Conservation (phyloP, 2,329 filamentous ascomycete genomes). For the Trichoderma sp. region DNA sequence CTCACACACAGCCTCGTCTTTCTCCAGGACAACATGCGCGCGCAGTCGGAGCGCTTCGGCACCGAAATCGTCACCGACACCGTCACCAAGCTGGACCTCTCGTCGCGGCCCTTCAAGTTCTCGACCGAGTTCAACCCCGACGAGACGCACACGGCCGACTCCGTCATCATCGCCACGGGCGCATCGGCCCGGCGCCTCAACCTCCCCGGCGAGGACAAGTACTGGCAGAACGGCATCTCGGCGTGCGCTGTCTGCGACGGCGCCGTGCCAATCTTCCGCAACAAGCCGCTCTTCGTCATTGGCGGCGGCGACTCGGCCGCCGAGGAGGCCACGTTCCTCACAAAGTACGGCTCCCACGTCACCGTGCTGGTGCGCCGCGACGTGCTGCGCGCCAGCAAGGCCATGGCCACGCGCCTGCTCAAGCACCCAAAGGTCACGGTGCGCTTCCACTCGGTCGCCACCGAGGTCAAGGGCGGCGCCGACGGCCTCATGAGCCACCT, state of each 20-base stretch:
- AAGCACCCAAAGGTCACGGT: constrained; percentile 88
- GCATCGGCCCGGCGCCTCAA: constrained; percentile 83
- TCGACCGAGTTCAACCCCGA: constrained; percentile 86
- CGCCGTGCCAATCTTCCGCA: constrained; percentile 93
- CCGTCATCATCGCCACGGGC: constrained; percentile 91
- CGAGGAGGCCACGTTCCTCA: constrained; percentile 95
- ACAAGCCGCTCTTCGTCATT: constrained; percentile 93
- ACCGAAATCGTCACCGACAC: constrained; percentile 93
- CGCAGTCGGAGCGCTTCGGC: constrained; percentile 86
- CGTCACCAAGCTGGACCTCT: constrained; percentile 82
- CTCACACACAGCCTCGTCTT: constrained; percentile 37
- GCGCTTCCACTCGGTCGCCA: constrained; percentile 75
- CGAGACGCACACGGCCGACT: constrained; percentile 81
- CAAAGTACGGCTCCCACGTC: constrained; percentile 94
- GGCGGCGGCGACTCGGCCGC: constrained; percentile 95
- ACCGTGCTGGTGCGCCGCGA: constrained; percentile 89
- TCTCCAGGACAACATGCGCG: constrained; percentile 74
- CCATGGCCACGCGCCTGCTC: constrained; percentile 84
- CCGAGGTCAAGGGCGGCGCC: constrained; percentile 80
- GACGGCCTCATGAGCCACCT: constrained; percentile 87
- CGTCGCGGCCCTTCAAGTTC: constrained; percentile 82
- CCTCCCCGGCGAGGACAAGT: constrained; percentile 85
- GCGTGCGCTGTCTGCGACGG: constrained; percentile 98
- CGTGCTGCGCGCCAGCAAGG: constrained; percentile 79
- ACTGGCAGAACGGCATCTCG: constrained; percentile 96